Base-by-base conservation (phyloP, 306 rosid genomes). In the Benincasa hispida region DNA sequence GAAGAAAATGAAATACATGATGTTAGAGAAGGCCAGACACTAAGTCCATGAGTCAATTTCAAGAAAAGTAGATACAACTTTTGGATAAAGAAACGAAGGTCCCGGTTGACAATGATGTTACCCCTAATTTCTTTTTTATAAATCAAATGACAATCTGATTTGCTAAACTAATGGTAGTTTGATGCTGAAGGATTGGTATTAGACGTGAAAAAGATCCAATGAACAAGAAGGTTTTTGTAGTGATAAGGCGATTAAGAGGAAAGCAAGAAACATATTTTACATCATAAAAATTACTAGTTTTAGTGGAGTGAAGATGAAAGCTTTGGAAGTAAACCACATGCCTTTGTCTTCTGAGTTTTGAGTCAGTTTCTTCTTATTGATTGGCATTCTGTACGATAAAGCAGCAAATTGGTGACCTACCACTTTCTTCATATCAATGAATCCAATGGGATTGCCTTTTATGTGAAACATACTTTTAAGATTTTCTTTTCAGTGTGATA, bases 301-400 rank as follows among this genome's bases (percentile, higher is more conserved):
- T 19, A 72, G 61, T 28, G 59, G 59, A 72, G 76, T 72, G 76
- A 50, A 72, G 76, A 48, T 32, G 76, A 72, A 72, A 72, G 35
- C 28, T 4, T 48, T 72, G 42, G 60, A 48, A 70, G 42, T 41
- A 50, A 72, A 30, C 24, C 61, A 72, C 76, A 50, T 72, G 76
- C 28, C 24, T 72, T 51, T 72, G 76, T 72, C 76, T 72, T 72
- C 21, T 72, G 45, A 28, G 47, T 72, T 72, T 14, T 72, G 45
- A 28, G 47, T 72, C 76, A 72, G 28, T 72, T 50, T 72, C 76
- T 48, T 42, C 28, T 28, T 47, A 47, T 48, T 72, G 59, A 72
- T 72, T 72, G 41, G 42, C 76, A 27, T 72, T 72, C 17, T 72
- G 59, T 72, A 72, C 59, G 58, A 72, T 48, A 72, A 72, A 27